A percentile compares a stretch with the other conserved stretches of the same genome.
These are phyloP conservation scores for Chlorella sp. DNA, from an alignment of 139 green algal species.

Conservation along the genomic window DNA sequence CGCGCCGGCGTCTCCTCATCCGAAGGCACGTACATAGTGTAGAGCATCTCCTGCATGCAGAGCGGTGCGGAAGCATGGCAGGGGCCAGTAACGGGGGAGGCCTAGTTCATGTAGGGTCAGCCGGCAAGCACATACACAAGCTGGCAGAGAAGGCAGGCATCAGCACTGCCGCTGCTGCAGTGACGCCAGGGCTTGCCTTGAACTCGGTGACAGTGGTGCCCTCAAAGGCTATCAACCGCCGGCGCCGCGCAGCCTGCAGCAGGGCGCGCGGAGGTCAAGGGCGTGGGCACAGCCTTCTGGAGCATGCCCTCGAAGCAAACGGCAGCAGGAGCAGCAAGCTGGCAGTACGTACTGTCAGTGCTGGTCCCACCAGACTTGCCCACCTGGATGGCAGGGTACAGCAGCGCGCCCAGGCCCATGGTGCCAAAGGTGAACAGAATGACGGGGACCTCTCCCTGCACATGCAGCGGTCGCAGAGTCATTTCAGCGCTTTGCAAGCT, in stretches of 20 bases:
- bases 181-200: background rate
- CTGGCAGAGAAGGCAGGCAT: too few relatives aligned
- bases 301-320: too few relatives aligned
- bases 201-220: background rate
- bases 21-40: slow-evolving; percentile 26
- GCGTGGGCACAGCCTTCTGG: too few relatives aligned
- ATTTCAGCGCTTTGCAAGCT: too few relatives aligned
- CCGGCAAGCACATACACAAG: background rate
- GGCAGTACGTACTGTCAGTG: slow-evolving; percentile 31
- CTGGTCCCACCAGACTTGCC: background rate
- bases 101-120: background rate
- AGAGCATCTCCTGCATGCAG: slow-evolving; percentile 3
- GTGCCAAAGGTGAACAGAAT: slow-evolving; percentile 57
- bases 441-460: slow-evolving; percentile 47
- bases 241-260: background rate
- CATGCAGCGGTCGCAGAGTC: too few relatives aligned
- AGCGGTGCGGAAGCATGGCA: background rate
- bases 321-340: slow-evolving; percentile 31
- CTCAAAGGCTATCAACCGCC: background rate
- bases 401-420: slow-evolving; percentile 58
- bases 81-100: too few relatives aligned
- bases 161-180: background rate
- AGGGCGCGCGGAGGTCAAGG: slow-evolving; percentile 13
- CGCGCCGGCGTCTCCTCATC: background rate
- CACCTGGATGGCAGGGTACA: slow-evolving; percentile 79